Evolutionary conservation across 129 eudicot species (phyloP).

Genomic region (Daucus carota): DH1_v3.0 NC_030385.2:2247501-2248000

Average conservation of each 20-base stretch:
- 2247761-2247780: conserved; percentile 44
- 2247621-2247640: too few relatives aligned
- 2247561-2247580: conserved; percentile 62
- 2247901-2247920: conserved; percentile 44
- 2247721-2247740: conserved; percentile 41
- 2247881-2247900: conserved; percentile 65
- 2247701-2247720: conserved; percentile 47
- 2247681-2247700: conserved; percentile 67
- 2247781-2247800: conserved; percentile 26
- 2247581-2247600: conserved; percentile 3
- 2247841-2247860: conserved; percentile 70
- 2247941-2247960: conserved; percentile 63
- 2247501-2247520: conserved; percentile 64
- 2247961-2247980: conserved; percentile 88
- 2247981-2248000: conserved; percentile 88
- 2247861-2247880: conserved; percentile 66
- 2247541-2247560: conserved; percentile 69
- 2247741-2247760: conserved; percentile 59
- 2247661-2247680: conserved; percentile 46
- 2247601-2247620: neutral
- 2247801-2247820: conserved; percentile 37
- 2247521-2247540: conserved; percentile 67
- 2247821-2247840: conserved; percentile 70
- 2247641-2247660: neutral
- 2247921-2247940: conserved; percentile 56